Evolutionary conservation across 2,329 filamentous ascomycete species (phyloP).

Genomic region (Plectosphaerella cucumerina): DNA sequence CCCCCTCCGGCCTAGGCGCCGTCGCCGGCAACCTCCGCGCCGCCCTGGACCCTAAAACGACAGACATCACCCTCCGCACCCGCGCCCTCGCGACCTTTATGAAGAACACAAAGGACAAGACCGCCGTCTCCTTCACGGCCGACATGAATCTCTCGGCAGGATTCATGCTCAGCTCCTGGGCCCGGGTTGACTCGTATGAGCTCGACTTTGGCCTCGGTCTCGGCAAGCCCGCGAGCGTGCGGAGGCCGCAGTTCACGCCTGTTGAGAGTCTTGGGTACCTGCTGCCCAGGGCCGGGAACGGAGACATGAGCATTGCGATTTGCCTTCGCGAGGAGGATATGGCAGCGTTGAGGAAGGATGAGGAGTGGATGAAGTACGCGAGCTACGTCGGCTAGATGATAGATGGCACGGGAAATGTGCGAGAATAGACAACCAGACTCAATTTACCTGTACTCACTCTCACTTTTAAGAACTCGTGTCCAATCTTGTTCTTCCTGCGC

Average conservation of each 20-base stretch:
- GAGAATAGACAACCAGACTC: no score
- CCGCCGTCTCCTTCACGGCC: slow-evolving; percentile 25
- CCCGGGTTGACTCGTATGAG: slow-evolving; percentile 37
- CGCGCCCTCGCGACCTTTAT: slow-evolving; percentile 37
- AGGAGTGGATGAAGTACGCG: slow-evolving; percentile 33
- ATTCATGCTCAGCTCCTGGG: slow-evolving; percentile 52
- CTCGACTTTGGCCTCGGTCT: slow-evolving; percentile 43
- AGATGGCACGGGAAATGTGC: background rate
- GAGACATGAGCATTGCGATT: slow-evolving; percentile 37
- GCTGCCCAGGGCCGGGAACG: slow-evolving; percentile 37
- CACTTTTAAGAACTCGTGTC: no score
- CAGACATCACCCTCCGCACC: slow-evolving; percentile 27
- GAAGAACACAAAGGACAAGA: slow-evolving; percentile 27
- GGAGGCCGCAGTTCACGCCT: slow-evolving; percentile 40
- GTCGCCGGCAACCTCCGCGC: slow-evolving; percentile 26
- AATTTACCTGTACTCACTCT: no score
- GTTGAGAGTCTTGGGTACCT: slow-evolving; percentile 46
- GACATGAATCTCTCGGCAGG: slow-evolving; percentile 32
- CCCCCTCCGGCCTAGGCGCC: slow-evolving; percentile 5
- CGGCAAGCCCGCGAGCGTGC: slow-evolving; percentile 40
- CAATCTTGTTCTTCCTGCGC: no score
- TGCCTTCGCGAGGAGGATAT: slow-evolving; percentile 45
- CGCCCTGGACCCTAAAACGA: slow-evolving; percentile 28
- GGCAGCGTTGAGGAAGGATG: slow-evolving; percentile 35
- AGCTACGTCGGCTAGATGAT: slow-evolving; percentile 25